Evolutionary conservation across 106 monocot genomes (phyloP).

Genomic region (Dioscorea zingiberensis): DNA sequence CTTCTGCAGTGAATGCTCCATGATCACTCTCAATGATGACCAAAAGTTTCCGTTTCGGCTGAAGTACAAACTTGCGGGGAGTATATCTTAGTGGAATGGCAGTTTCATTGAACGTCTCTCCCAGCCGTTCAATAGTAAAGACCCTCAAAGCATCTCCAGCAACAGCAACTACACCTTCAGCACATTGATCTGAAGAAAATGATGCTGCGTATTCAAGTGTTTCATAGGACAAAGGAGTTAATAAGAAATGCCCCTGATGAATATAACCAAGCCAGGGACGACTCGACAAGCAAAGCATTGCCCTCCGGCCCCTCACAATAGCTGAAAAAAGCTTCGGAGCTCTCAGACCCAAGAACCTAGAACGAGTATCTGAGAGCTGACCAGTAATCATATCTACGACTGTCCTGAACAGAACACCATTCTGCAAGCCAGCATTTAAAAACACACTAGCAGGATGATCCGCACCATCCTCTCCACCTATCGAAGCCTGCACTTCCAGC

Average conservation of each 20-base stretch:
- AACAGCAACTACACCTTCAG: conserved; percentile 96
- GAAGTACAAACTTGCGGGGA: conserved; percentile 83
- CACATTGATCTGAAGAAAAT: conserved; percentile 97
- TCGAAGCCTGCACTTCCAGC: conserved; percentile 91
- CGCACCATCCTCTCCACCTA: conserved; percentile 97
- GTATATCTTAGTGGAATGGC: conserved; percentile 84
- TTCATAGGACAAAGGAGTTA: conserved; percentile 87
- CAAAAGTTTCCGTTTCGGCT: conserved; percentile 66
- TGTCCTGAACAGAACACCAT: conserved; percentile 93
- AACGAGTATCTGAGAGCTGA: conserved; percentile 87
- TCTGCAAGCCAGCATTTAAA: conserved; percentile 96
- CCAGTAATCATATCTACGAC: conserved; percentile 98
- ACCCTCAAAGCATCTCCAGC: conserved; percentile 87
- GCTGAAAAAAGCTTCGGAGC: conserved; percentile 92
- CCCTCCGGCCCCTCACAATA: conserved; percentile 69
- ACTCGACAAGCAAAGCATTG: conserved; percentile 97
- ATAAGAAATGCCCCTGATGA: conserved; percentile 89
- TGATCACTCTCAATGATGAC: conserved; percentile 92
- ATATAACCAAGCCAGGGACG: conserved; percentile 98
- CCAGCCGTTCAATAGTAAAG: conserved; percentile 89
- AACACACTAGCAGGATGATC: conserved; percentile 94
- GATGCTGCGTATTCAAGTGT: conserved; percentile 93
- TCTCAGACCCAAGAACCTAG: conserved; percentile 85
- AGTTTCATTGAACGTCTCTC: conserved; percentile 95
- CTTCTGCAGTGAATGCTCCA: conserved; percentile 94